Percentiles rank a stretch among this genome's conserved stretches.
These are phyloP conservation scores for Fusarium stilboides DNA, from an alignment of 2,329 filamentous ascomycete genomes.

Conservation along the genomic window DNA sequence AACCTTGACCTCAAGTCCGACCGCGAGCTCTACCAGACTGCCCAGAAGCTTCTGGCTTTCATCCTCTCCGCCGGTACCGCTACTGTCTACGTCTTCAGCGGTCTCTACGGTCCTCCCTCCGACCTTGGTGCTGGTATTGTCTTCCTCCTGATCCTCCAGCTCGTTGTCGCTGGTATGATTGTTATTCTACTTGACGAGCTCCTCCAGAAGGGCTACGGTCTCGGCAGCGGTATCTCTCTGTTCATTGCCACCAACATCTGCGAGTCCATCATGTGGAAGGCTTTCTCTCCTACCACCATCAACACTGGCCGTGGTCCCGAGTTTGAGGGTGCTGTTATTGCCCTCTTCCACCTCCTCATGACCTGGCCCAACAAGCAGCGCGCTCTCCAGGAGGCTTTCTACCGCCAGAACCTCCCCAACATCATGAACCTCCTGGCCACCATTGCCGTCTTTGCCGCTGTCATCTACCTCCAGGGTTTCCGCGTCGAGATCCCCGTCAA, in stretches of 20 bases:
- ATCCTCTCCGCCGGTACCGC: constrained; percentile 98
- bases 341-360: constrained; percentile 96
- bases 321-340: constrained; percentile 98
- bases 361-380: constrained; percentile 99
- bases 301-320: constrained; percentile 99
- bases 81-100: constrained; percentile 98
- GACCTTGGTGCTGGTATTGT: constrained; percentile 98
- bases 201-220: constrained; percentile 98
- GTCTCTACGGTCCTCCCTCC: constrained; percentile 95
- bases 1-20: constrained; percentile 99
- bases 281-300: constrained; percentile 98
- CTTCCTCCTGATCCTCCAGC: constrained; percentile 97
- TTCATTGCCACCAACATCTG: constrained; percentile 99
- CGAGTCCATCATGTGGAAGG: constrained; percentile 99
- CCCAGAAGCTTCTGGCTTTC: constrained; percentile 98
- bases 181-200: constrained; percentile 99
- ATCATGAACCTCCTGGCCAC: constrained; percentile 98
- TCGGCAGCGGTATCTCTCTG: constrained; percentile 97
- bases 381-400: constrained; percentile 98
- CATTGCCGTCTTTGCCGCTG: constrained; percentile 91
- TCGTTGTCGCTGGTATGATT: constrained; percentile 97
- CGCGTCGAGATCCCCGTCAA: constrained; percentile 99
- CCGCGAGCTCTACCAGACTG: constrained; percentile 99
- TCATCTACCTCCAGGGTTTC: constrained; percentile 99
- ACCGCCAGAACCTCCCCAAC: constrained; percentile 99